A percentile compares a stretch with the other conserved stretches of the same genome.
Evolutionary conservation across 257 asterid species (phyloP).

Genomic region (Ilex asprella): DNA sequence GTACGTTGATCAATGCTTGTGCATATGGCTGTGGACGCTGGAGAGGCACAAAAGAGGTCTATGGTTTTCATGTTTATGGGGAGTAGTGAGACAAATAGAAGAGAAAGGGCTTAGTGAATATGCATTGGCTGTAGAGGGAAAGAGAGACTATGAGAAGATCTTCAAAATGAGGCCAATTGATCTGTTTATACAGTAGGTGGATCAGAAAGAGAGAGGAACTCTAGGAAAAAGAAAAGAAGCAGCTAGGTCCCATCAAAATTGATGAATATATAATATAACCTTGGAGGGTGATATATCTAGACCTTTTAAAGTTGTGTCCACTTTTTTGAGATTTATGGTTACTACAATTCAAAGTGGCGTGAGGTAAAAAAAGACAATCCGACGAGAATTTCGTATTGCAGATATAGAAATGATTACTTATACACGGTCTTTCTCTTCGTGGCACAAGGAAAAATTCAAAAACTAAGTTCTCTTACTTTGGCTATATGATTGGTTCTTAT

Average conservation of each 20-base stretch:
- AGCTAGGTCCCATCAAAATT: constrained; percentile 15
- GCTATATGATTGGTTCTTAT: too few species aligned
- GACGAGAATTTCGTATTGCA: too few species aligned
- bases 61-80: constrained; percentile 49
- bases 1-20: constrained; percentile 61
- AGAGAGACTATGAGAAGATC: constrained; percentile 15
- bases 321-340: too few species aligned
- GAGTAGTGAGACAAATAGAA: neutral
- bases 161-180: constrained; percentile 21
- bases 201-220: constrained; percentile 11
- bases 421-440: too few species aligned
- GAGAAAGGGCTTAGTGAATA: neutral
- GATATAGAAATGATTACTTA: too few species aligned
- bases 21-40: constrained; percentile 84
- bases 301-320: too few species aligned
- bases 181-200: constrained; percentile 38
- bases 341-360: too few species aligned
- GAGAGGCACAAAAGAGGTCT: constrained; percentile 76
- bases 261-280: too few species aligned
- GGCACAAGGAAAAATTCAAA: too few species aligned
- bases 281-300: too few species aligned
- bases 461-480: too few species aligned
- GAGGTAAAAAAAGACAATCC: too few species aligned
- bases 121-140: neutral
- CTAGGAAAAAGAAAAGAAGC: neutral